Conservation (phyloP, 139 green algal species). For the Desmodesmus armatus region DNA sequence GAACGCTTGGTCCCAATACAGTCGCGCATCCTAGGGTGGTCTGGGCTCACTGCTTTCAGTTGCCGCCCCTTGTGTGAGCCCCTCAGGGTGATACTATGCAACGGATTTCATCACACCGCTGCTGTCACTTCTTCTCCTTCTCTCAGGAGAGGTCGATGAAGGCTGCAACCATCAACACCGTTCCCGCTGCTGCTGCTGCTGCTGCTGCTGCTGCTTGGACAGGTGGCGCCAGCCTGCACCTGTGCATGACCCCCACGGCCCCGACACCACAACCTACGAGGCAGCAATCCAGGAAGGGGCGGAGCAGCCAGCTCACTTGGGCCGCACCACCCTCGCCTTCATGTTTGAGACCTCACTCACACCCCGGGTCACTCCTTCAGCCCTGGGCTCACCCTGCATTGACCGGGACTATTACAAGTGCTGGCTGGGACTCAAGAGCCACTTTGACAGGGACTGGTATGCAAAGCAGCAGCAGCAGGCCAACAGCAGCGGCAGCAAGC, state of each 20-base stretch:
- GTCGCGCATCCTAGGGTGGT: no score
- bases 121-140: no score
- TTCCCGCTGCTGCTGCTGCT: no score
- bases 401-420: slow-evolving; percentile 90
- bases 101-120: no score
- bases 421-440: slow-evolving; percentile 74
- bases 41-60: no score
- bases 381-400: slow-evolving; percentile 75
- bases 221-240: slow-evolving; percentile 50
- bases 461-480: neutral
- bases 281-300: slow-evolving; percentile 52
- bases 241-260: slow-evolving; percentile 92
- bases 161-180: no score
- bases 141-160: no score
- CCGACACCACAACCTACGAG: slow-evolving; percentile 89
- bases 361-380: slow-evolving; percentile 78
- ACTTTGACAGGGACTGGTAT: slow-evolving; percentile 56
- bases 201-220: no score
- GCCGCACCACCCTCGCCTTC: slow-evolving; percentile 79
- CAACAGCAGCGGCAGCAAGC: neutral
- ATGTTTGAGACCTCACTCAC: slow-evolving; percentile 90
- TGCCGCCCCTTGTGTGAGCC: no score
- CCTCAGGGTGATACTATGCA: no score
- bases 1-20: no score
- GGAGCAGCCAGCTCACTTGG: slow-evolving; percentile 68